Conservation (phyloP, 2,329 filamentous ascomycete genomes). For the Microdochium trichocladiopsis region DNA sequence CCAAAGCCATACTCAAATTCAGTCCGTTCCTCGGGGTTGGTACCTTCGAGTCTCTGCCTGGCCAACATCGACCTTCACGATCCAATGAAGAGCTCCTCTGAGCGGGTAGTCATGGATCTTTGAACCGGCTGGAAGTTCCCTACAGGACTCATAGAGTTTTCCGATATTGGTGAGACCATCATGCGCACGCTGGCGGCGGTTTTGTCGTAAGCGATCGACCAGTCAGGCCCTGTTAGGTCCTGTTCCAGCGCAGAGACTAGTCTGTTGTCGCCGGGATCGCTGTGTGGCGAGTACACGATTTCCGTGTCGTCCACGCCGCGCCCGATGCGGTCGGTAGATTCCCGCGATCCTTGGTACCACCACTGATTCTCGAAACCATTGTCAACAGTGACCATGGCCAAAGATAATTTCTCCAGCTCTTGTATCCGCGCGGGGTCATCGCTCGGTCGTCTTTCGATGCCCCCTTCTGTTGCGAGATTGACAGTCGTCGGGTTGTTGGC, state of each 20-base stretch:
- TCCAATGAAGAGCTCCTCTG: background rate
- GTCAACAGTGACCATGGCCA: conserved; percentile 49
- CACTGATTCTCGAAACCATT: conserved; percentile 52
- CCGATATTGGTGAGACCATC: background rate
- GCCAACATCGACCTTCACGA: too few relatives aligned
- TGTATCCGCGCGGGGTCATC: conserved; percentile 26
- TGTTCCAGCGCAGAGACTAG: background rate
- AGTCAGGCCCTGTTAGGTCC: background rate
- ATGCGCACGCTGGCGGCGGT: background rate
- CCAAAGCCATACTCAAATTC: too few relatives aligned
- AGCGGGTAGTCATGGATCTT: background rate
- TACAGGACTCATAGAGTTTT: background rate
- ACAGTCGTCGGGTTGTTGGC: conserved; percentile 14
- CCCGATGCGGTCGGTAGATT: conserved; percentile 11
- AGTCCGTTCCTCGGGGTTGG: too few relatives aligned
- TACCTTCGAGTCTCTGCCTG: too few relatives aligned
- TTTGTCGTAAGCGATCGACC: background rate
- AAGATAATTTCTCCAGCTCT: conserved; percentile 41
- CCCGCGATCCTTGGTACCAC: conserved; percentile 42
- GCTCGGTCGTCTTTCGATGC: conserved; percentile 8
- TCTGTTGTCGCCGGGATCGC: background rate
- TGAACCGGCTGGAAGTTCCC: background rate
- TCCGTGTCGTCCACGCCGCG: background rate
- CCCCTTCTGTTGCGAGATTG: conserved; percentile 8
- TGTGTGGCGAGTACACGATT: background rate